A percentile compares a stretch with the other conserved stretches of the same genome.
phyloP scores from a whole-genome alignment of 768 basidiomycete genomes.

The Boletus bicolor region DNA sequence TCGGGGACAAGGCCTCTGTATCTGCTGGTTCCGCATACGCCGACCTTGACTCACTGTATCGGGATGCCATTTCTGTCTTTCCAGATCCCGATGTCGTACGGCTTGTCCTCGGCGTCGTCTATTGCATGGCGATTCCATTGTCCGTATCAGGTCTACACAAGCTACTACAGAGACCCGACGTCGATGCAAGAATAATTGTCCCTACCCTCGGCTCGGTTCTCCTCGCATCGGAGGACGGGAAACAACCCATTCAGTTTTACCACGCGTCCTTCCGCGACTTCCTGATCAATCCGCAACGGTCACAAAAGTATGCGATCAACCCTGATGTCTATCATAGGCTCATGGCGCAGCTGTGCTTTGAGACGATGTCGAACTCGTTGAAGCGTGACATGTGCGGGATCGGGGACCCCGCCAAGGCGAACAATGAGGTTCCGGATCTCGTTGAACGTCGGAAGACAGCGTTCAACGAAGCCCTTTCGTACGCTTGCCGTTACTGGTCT shows the following conservation, averaged over 20 bases:
- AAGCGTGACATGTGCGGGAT: conserved; percentile 23
- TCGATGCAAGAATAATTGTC: conserved; percentile 14
- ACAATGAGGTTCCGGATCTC: conserved; percentile 19
- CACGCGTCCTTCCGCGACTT: conserved; percentile 25
- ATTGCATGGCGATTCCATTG: conserved; percentile 12
- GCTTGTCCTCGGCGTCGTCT: conserved; percentile 19
- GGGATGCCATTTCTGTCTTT: conserved; percentile 18
- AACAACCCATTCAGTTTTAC: conserved; percentile 20
- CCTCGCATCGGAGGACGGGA: conserved; percentile 18
- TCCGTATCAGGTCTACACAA: conserved; percentile 13
- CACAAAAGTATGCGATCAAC: conserved; percentile 11
- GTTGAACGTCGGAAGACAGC: conserved; percentile 9
- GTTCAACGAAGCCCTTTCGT: conserved; percentile 16
- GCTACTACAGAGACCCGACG: conserved; percentile 11
- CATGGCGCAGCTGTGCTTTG: conserved; percentile 19
- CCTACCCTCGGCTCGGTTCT: conserved; percentile 18
- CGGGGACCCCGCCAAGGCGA: conserved; percentile 14
- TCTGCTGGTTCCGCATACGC: conserved; percentile 12
- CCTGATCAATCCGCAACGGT: conserved; percentile 15
- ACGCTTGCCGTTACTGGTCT: conserved; percentile 22
- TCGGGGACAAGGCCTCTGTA: conserved; percentile 3
- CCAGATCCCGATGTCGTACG: conserved; percentile 15
- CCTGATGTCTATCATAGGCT: conserved; percentile 15
- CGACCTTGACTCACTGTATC: conserved; percentile 21
- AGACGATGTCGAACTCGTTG: conserved; percentile 16